These are phyloP conservation scores for Avena sativa DNA, from an alignment of 176 grass and related monocot genomes.

Conservation along the genomic window DNA sequence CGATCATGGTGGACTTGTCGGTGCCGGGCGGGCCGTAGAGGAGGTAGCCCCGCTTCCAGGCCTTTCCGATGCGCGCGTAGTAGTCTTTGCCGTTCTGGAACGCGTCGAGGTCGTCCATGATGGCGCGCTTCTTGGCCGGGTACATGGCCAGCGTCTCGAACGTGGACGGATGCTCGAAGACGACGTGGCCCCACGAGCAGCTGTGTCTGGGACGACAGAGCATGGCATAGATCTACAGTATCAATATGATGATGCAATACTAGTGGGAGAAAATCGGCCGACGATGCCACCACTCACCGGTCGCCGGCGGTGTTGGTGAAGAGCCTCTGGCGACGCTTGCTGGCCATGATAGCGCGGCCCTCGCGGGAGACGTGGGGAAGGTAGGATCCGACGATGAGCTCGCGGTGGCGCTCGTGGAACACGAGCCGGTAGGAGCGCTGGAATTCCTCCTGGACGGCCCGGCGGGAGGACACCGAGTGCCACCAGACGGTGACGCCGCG, in stretches of 20 bases:
- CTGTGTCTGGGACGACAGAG: background rate
- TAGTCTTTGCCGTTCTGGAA: conserved; percentile 36
- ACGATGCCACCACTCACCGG: background rate
- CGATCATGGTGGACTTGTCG: conserved; percentile 50
- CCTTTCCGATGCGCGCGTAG: conserved; percentile 32
- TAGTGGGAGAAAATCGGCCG: background rate
- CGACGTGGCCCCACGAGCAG: conserved; percentile 42
- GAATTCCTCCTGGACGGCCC: background rate
- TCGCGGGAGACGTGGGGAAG: conserved; percentile 39
- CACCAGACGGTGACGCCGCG: conserved; percentile 36
- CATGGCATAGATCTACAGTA: background rate
- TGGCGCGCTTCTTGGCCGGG: conserved; percentile 35
- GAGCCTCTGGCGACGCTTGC: conserved; percentile 41
- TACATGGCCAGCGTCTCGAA: conserved; percentile 63
- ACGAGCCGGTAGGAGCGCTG: conserved; percentile 17
- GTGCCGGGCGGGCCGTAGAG: conserved; percentile 47
- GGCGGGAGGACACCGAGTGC: background rate
- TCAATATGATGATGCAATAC: background rate
- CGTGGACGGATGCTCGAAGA: conserved; percentile 49
- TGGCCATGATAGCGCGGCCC: conserved; percentile 31
- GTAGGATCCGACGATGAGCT: conserved; percentile 47
- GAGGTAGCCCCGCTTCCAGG: conserved; percentile 39
- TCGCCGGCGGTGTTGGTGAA: conserved; percentile 45
- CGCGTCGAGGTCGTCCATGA: conserved; percentile 51
- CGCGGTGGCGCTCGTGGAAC: conserved; percentile 50